Evolutionary conservation across 2,329 filamentous ascomycete genomes (phyloP), one percentile per base, ranked within the genome.

Genomic region (Nectriaceae sp.): DNA sequence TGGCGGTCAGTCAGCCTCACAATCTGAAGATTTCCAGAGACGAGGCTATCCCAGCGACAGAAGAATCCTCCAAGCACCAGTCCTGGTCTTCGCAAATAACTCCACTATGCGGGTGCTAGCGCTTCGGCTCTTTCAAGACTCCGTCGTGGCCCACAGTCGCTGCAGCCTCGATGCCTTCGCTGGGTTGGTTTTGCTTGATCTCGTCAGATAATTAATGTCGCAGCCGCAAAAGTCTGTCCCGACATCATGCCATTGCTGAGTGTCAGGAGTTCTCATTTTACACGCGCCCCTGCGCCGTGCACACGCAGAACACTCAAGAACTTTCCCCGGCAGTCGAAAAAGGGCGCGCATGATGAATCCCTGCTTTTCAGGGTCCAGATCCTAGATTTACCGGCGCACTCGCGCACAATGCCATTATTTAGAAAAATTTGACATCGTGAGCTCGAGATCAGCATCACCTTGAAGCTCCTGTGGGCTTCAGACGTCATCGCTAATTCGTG

Each of bases 1-100:
- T 48, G 39, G 61, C 61, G 60, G 61, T 63, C 61, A 63, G 59
- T 56, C 60, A 63, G 61, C 60, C 60, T 63, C 59, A 54, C 42
- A 31, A 33, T 49, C n/a, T n/a, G n/a, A n/a, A n/a, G n/a, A n/a
- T n/a, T n/a, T 45, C 22, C 40, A 37, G 49, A 53, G 54, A 57
- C 58, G 58, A 63, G 60, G 60, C 55, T 60, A 63, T 63, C 60
- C 60, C 52, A 59, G 54, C 50, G 52, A 47, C 19, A 21, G 39
- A 21, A 31, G 26, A 31, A 8, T 31, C 15, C 8, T 31, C 26
- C 26, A 15, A 31, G 26, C 8, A 31, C 15, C n/a, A n/a, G n/a
- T n/a, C n/a, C n/a, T n/a, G n/a, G n/a, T n/a, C n/a, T n/a, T n/a
- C n/a, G n/a, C n/a, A n/a, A n/a, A n/a, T n/a, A n/a, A 15, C 26